These are phyloP conservation scores for Aspergillus leporis DNA, from an alignment of 495 filamentous ascomycete species.

Conservation along the genomic window DNA sequence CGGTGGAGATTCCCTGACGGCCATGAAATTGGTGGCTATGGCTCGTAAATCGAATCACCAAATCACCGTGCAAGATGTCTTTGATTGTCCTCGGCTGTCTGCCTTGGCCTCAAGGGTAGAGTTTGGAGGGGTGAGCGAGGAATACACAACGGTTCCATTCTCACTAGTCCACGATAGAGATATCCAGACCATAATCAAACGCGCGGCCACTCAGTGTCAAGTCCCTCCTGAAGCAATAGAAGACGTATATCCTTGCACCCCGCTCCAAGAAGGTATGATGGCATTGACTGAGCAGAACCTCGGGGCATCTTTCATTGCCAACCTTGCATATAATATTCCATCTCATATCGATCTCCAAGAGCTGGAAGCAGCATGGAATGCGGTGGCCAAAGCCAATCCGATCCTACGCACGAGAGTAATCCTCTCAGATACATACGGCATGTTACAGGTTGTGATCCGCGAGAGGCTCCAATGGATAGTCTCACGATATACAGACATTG, in stretches of 20 bases:
- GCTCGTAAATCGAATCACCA: neutral
- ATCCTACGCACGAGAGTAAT: neutral
- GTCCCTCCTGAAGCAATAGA: neutral
- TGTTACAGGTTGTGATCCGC: neutral
- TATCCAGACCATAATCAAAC: slow-evolving; percentile 17
- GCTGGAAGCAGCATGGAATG: neutral
- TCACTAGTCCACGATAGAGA: neutral
- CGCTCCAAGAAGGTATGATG: neutral
- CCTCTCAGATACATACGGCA: neutral
- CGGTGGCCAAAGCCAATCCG: neutral
- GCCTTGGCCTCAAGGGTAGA: neutral
- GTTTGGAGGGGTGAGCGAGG: neutral
- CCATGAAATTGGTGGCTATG: slow-evolving; percentile 16
- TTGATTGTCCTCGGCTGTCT: neutral
- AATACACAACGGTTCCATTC: neutral
- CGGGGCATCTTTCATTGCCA: neutral
- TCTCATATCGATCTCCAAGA: neutral
- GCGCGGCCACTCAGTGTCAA: slow-evolving; percentile 6
- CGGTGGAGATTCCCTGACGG: slow-evolving; percentile 19
- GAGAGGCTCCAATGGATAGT: neutral
- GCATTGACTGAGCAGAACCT: neutral
- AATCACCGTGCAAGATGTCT: slow-evolving; percentile 4
- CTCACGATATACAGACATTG: neutral
- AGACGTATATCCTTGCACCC: neutral
- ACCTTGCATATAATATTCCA: neutral